Evolutionary conservation across 257 asterid genomes (phyloP).

Genomic region (Nicotiana paniculata): DNA sequence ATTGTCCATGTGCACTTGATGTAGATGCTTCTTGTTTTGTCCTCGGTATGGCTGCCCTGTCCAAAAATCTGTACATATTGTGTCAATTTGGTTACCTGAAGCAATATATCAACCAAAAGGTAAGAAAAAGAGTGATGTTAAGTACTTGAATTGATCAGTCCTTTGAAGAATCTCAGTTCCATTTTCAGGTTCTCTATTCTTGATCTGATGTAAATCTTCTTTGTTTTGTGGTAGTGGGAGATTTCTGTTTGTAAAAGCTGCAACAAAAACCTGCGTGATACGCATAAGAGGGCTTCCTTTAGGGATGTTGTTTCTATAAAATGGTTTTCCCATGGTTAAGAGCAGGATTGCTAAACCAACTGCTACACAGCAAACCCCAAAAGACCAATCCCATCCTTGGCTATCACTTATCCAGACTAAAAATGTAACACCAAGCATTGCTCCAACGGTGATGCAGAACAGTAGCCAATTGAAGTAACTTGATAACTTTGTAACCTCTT

Average conservation of each 20-base stretch:
- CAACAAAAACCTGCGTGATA: conserved; percentile 50
- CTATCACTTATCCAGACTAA: conserved; percentile 64
- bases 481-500: conserved; percentile 46
- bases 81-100: neutral
- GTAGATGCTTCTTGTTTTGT: conserved; percentile 14
- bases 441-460: conserved; percentile 42
- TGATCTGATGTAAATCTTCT: conserved; percentile 42
- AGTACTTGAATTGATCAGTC: conserved; percentile 63
- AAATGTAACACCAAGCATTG: conserved; percentile 56
- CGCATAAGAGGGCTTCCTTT: conserved; percentile 55
- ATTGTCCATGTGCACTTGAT: conserved; percentile 16
- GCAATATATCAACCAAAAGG: neutral
- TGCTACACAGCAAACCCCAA: conserved; percentile 48
- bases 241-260: conserved; percentile 47
- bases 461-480: conserved; percentile 72
- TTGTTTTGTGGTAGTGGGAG: conserved; percentile 35
- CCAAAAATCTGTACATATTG: conserved; percentile 39
- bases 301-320: conserved; percentile 40
- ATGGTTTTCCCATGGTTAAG: conserved; percentile 44
- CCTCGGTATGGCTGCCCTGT: conserved; percentile 43
- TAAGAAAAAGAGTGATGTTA: neutral
- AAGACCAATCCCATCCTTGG: conserved; percentile 74
- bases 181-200: conserved; percentile 40
- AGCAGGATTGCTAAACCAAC: conserved; percentile 29
- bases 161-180: conserved; percentile 43